phyloP scores from a whole-genome alignment of 129 eudicot genomes.

The Calendula officinalis region DNA sequence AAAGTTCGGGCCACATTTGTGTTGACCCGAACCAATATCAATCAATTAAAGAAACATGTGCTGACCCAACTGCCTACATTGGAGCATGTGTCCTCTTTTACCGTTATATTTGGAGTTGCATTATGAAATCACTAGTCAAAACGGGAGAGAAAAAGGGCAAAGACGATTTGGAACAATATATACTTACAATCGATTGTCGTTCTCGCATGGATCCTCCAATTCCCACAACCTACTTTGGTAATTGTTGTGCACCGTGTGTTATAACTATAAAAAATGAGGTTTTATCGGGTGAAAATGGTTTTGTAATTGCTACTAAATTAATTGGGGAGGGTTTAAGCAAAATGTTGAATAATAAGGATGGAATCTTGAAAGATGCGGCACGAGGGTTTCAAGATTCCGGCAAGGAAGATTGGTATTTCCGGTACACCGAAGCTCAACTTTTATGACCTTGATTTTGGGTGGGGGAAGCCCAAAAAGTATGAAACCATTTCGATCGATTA shows the following conservation, averaged over 20 bases:
- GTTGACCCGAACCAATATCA: conserved; percentile 28
- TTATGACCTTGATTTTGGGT: conserved; percentile 51
- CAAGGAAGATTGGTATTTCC: conserved; percentile 40
- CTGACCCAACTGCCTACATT: conserved; percentile 7
- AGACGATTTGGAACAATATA: conserved; percentile 41
- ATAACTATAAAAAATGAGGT: conserved; percentile 15
- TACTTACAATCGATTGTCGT: conserved; percentile 41
- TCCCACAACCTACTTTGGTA: conserved; percentile 50
- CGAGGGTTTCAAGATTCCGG: conserved; percentile 23
- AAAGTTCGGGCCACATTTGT: conserved; percentile 47
- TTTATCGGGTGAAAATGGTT: conserved; percentile 46
- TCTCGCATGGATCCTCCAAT: conserved; percentile 55
- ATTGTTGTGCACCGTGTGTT: conserved; percentile 44
- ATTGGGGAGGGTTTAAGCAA: conserved; percentile 36
- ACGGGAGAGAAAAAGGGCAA: conserved; percentile 18
- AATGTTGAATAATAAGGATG: conserved; percentile 36
- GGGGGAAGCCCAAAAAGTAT: conserved; percentile 48
- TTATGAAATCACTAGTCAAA: conserved; percentile 24
- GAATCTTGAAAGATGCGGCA: conserved; percentile 49
- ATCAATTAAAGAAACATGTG: conserved; percentile 27
- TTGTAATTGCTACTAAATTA: conserved; percentile 31
- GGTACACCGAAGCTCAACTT: conserved; percentile 53
- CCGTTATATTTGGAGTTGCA: conserved; percentile 30
- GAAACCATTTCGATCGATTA: conserved; percentile 25
- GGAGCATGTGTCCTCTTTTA: conserved; percentile 37